Evolutionary conservation across 2,329 filamentous ascomycete species (phyloP), one percentile per base, ranked within the genome.

Genomic region (Fusarium sp.): DNA sequence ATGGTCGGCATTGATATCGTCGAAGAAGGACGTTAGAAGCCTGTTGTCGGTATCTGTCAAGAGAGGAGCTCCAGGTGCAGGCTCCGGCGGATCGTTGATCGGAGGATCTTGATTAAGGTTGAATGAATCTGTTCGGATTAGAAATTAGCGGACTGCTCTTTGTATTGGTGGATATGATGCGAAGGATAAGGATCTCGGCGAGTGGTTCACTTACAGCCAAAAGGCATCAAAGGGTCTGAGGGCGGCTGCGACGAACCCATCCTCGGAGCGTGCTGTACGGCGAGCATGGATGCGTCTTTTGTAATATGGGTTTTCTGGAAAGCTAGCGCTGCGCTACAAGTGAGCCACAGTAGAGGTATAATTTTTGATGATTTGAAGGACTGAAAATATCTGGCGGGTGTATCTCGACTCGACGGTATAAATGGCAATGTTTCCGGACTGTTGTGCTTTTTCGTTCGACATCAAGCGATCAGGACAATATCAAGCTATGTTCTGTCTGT

Each of bases 1-100:
- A 38, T 86, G 83, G 68, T 88, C 83, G 10, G 86, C 83, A 56
- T 82, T 84, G 63, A 91, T 83, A 60, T 85, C 84, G 60, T 87
- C 84, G 77, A 91, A 89, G 76, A 91, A 91, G 70, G 79, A 83
- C 66, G 87, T 85, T 23, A 93, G 83, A 65, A 88, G 82, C 73
- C 86, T 89, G 58, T 84, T 87, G 77, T 91, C 89, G 66, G 84
- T 87, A 74, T 91, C 89, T 73, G 89, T 88, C 69, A 93, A 86
- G 44, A 93, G 84, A 23, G 91, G 88, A 41, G 86, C 87, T n/a
- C 91, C 91, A 6, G 87, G 87, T 15, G 90, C 88, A 52, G 89
- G 89, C 56, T 89, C 88, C 46, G 91, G 90, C 59, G 90, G 86
- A 72, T 87, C 84, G 62, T 84, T 82, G 60, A 85, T 83, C 29